Percentiles rank a stretch among this genome's conserved stretches.
phyloP scores from a whole-genome alignment of 78 protist species.

The Dictyostelium citrinum region DNA sequence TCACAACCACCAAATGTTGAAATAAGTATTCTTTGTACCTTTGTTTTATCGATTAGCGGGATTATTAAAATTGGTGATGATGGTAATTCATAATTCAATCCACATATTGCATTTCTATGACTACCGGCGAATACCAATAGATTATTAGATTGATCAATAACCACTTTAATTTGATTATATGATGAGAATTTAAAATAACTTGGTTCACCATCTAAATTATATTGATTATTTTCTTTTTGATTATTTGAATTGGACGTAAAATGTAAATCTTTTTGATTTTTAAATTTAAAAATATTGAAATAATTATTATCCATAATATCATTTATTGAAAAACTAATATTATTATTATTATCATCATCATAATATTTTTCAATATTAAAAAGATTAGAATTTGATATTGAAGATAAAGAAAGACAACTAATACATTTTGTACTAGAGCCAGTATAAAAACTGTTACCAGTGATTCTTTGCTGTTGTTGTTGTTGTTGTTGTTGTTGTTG shows the following conservation, averaged over 20 bases:
- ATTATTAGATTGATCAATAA: background rate
- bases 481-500: background rate
- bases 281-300: conserved; percentile 7
- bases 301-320: background rate
- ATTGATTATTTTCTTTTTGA: background rate
- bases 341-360: background rate
- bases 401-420: background rate
- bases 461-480: background rate
- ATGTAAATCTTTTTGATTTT: conserved; percentile 3
- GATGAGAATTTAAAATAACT: background rate
- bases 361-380: too few species aligned
- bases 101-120: background rate
- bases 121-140: background rate
- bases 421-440: background rate
- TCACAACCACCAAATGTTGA: conserved; percentile 45
- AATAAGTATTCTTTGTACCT: background rate
- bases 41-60: conserved; percentile 12
- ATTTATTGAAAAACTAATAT: background rate
- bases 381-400: background rate
- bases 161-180: background rate
- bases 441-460: background rate
- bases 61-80: background rate
- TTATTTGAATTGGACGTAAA: background rate
- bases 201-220: background rate
- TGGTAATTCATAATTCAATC: background rate